Evolutionary conservation across 129 eudicot genomes (phyloP).

Genomic region (Sambucus nigra): DNA sequence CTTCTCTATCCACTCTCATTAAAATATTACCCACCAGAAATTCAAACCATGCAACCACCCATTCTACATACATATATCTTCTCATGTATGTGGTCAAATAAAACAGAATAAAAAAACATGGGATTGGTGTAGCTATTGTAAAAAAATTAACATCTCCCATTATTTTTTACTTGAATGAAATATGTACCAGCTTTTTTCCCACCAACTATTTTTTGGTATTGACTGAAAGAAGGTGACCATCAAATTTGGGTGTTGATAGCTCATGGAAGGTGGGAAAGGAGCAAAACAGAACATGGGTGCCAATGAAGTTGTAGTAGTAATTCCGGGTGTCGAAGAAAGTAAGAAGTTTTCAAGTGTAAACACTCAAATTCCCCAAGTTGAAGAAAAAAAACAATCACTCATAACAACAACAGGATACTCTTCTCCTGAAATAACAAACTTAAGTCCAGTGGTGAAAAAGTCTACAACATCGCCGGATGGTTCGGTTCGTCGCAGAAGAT

Average conservation of each 20-base stretch:
- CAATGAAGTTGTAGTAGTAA: constrained; percentile 20
- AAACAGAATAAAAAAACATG: too few relatives aligned
- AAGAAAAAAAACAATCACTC: constrained; percentile 4
- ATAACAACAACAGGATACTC: neutral
- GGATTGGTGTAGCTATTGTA: too few relatives aligned
- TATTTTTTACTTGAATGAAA: too few relatives aligned
- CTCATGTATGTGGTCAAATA: too few relatives aligned
- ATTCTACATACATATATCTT: too few relatives aligned
- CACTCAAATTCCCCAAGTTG: neutral
- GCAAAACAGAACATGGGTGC: neutral
- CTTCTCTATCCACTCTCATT: too few relatives aligned
- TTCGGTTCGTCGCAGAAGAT: constrained; percentile 9
- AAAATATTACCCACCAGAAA: too few relatives aligned
- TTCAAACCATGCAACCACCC: too few relatives aligned
- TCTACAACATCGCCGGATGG: constrained; percentile 11
- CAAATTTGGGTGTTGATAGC: neutral
- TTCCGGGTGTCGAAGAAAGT: constrained; percentile 5
- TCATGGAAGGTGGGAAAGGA: constrained; percentile 5
- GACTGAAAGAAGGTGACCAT: neutral
- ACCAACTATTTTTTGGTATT: neutral
- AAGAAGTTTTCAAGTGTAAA: neutral
- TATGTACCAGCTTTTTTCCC: neutral
- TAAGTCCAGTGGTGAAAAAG: constrained; percentile 10
- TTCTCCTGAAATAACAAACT: neutral
- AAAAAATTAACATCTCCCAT: too few relatives aligned